Percentiles rank a stretch among this genome's conserved stretches.
These are phyloP conservation scores for Agarophyton chilense DNA, from an alignment of 23 red algal genomes.

Conservation along the genomic window DNA sequence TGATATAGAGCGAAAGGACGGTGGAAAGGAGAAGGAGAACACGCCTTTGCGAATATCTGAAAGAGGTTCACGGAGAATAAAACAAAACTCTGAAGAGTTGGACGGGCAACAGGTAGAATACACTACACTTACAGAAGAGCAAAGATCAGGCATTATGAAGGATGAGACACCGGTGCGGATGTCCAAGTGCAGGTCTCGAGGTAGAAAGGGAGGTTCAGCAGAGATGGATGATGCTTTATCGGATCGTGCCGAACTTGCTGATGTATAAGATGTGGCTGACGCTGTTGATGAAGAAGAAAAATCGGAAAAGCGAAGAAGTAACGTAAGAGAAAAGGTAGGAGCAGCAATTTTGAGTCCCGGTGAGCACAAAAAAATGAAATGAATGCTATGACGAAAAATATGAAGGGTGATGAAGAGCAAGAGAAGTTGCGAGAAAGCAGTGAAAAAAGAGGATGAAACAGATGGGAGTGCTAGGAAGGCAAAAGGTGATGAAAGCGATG, in stretches of 20 bases:
- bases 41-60: constrained; percentile 7
- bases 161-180: not conserved
- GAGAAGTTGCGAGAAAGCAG: not conserved
- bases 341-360: too few relatives aligned
- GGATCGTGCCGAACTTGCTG: not conserved
- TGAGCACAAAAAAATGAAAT: too few relatives aligned
- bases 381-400: not conserved
- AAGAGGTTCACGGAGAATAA: not conserved
- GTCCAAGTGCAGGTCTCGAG: not conserved
- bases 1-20: not conserved
- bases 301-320: not conserved
- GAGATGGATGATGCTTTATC: not conserved
- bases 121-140: too few relatives aligned
- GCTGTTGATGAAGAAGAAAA: not conserved
- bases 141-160: not conserved
- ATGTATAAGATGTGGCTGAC: not conserved
- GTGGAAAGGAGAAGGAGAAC: not conserved
- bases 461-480: not conserved
- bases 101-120: not conserved
- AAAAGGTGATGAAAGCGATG: not conserved
- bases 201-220: not conserved
- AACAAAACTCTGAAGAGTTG: not conserved
- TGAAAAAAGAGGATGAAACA: not conserved
- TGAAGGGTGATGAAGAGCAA: too few relatives aligned
- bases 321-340: too few relatives aligned